Evolutionary conservation across 441 rosid species (phyloP), one percentile per base, ranked within the genome.

Genomic region (Populus hybrid): DNA sequence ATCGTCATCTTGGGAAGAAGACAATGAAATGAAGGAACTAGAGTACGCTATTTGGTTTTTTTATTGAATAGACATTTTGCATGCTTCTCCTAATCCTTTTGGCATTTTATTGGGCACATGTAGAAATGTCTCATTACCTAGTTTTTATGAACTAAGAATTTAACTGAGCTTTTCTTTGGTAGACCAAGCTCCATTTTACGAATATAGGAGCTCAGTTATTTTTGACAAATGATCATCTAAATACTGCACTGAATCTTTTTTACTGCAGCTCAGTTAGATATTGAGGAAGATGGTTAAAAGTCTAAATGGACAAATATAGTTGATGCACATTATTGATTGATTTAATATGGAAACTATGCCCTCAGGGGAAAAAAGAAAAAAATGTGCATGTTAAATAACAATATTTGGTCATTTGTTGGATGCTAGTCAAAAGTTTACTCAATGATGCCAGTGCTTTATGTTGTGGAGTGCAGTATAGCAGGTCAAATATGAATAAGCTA

Each of bases 1-100:
- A 73, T 90, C 90, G 20, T 82, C 95, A 78, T 86, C 89, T 70
- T 97, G 99, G 99, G 98, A 94, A 80, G 98, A 97, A 82, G 98
- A 95, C 72, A 61, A 94, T 67, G 98, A 97, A 88, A 89, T 97
- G 85, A 97, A 88, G 89, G 90, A 90, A 69, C 98, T 94, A 3
- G 99, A 95, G 99, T 97, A 92, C 67, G 97, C 82, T 67, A 16
- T 66, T 75, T 86, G 68, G 46, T 67, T 77, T 67, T 67, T 30
- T 66, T 4, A 35, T 40, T 67, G 32, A 70, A 34, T 67, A 64
- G 30, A 66, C 70, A 59, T 61, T 23, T 26, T 32, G 18, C 20
- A 9, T 46, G 46, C 24, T 76, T 71, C 10, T 67, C 68, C 70
- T 75, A 61, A 75, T 79, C 68, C 69, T 79, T 72, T 72, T 57